These are phyloP conservation scores for Botryotinia narcissicola DNA, from an alignment of 2,329 filamentous ascomycete species.

Conservation along the genomic window DNA sequence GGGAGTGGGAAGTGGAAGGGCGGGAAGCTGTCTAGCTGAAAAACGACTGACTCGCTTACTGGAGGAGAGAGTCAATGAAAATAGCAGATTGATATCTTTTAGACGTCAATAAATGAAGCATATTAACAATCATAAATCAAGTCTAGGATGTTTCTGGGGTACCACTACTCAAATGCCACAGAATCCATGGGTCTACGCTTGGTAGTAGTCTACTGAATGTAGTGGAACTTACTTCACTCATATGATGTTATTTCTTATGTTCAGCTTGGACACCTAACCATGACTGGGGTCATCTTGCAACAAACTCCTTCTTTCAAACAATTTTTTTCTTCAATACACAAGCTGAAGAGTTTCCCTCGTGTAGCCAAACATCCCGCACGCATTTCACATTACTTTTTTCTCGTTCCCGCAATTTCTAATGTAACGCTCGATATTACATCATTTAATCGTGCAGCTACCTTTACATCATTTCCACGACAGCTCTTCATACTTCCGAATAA, in stretches of 20 bases:
- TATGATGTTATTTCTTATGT: conserved; percentile 1
- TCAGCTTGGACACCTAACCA: neutral
- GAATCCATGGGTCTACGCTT: neutral
- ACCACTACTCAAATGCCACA: neutral
- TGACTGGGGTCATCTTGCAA: accelerated
- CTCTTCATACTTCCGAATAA: neutral
- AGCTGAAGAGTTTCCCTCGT: neutral
- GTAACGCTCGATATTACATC: neutral
- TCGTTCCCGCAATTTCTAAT: neutral
- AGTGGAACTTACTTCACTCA: neutral
- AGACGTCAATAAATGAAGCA: neutral
- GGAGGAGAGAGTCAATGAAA: neutral
- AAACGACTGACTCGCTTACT: neutral
- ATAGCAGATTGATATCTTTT: conserved; percentile 1
- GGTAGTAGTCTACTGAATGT: neutral
- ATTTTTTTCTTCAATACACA: neutral
- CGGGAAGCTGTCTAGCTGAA: neutral
- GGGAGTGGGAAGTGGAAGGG: neutral
- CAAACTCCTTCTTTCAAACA: neutral
- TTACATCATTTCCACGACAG: neutral
- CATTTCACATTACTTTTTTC: neutral
- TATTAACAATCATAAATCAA: conserved; percentile 4
- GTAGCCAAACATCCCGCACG: neutral
- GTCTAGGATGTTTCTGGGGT: neutral
- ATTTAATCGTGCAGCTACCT: neutral